Conservation (phyloP, 192 early-diverging fungal species). For the Coemansia sp. region DNA sequence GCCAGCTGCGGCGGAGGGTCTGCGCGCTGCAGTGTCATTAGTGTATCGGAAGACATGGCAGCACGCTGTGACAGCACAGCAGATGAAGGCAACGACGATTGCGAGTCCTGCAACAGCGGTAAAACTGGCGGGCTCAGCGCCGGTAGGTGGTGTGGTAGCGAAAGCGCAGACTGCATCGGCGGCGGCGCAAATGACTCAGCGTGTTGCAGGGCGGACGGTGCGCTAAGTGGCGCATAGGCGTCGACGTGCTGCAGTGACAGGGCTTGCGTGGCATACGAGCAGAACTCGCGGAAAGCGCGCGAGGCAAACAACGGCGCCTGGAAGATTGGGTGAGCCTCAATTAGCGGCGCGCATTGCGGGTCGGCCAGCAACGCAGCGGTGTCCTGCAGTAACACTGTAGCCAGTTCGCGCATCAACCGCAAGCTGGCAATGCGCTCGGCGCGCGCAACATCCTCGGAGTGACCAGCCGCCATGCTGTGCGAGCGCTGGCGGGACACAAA, state of each 20-base stretch:
- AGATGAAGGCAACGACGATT: neutral
- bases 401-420: conserved; percentile 53
- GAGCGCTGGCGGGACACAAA: conserved; percentile 46
- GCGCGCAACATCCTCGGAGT: conserved; percentile 48
- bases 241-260: conserved; percentile 47
- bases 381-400: conserved; percentile 49
- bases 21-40: conserved; percentile 18
- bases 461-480: conserved; percentile 46
- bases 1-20: conserved; percentile 1
- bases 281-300: conserved; percentile 54
- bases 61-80: conserved; percentile 17
- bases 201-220: conserved; percentile 1
- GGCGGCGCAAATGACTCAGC: conserved; percentile 9
- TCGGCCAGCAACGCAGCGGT: conserved; percentile 45
- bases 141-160: conserved; percentile 9
- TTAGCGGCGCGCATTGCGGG: conserved; percentile 27
- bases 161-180: conserved; percentile 13
- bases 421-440: conserved; percentile 47
- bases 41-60: conserved; percentile 22
- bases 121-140: conserved; percentile 2
- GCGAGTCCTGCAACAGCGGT: conserved; percentile 7
- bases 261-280: conserved; percentile 43
- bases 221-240: conserved; percentile 16
- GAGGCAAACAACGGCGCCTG: conserved; percentile 43
- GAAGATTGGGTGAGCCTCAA: conserved; percentile 43